These are phyloP conservation scores for Mucor velutinosus DNA, from an alignment of 371 early-diverging fungal species.

Conservation along the genomic window DNA sequence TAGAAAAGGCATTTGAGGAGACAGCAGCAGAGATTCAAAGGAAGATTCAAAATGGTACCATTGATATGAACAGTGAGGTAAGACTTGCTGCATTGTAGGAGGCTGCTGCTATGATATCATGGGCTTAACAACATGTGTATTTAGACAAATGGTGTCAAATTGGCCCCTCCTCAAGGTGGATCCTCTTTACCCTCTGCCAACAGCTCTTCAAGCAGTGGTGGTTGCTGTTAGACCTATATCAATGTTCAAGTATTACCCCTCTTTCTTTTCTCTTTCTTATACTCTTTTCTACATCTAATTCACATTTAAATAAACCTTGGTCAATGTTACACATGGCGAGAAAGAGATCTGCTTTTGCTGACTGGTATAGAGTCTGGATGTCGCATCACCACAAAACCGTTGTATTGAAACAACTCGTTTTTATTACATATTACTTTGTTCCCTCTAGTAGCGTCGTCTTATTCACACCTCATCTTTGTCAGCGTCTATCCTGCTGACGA, in stretches of 20 bases:
- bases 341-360: not conserved
- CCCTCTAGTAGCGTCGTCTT: no score
- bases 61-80: slow-evolving; percentile 52
- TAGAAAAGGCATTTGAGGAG: slow-evolving; percentile 71
- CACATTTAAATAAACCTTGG: not conserved
- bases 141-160: slow-evolving; percentile 51
- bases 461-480: not conserved
- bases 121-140: not conserved
- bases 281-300: not conserved
- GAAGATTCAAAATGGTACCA: slow-evolving; percentile 47
- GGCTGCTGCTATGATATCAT: not conserved
- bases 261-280: not conserved
- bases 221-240: slow-evolving; percentile 40
- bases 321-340: not conserved
- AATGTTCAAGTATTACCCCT: not conserved
- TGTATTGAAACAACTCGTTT: no score
- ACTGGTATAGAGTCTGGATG: no score
- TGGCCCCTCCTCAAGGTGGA: slow-evolving; percentile 46
- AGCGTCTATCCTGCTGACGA: not conserved
- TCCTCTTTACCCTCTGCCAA: slow-evolving; percentile 52
- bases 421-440: not conserved
- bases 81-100: not conserved
- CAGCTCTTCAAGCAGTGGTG: slow-evolving; percentile 40
- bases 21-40: slow-evolving; percentile 46
- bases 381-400: no score